Percentiles rank a stretch among this genome's conserved stretches.
phyloP scores from a whole-genome alignment of 2,329 filamentous ascomycete species.

The Aspergillus quadricinctus region DNA sequence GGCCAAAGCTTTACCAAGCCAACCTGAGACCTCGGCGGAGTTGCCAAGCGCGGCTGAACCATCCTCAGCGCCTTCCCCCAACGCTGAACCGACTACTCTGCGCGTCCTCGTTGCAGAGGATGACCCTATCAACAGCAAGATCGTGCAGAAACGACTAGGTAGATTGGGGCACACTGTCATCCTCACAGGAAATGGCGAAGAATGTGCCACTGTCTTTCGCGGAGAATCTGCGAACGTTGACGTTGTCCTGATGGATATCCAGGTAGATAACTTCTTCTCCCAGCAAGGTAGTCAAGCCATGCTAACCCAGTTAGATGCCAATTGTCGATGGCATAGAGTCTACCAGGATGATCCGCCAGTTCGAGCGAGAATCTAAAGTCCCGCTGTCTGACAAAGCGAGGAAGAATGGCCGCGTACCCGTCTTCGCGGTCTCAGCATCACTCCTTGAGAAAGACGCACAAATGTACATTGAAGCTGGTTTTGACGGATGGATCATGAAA shows the following conservation, averaged over 20 bases:
- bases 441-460: constrained; percentile 66
- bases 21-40: constrained; percentile 5
- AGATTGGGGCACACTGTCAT: constrained; percentile 68
- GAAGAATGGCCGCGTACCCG: constrained; percentile 65
- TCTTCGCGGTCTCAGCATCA: constrained; percentile 86
- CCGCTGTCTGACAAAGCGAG: constrained; percentile 57
- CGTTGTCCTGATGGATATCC: constrained; percentile 88
- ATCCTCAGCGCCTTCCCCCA: not conserved
- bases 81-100: constrained; percentile 6
- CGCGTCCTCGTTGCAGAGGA: constrained; percentile 77
- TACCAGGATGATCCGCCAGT: constrained; percentile 76
- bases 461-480: constrained; percentile 70
- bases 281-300: not conserved
- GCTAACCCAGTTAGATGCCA: constrained; percentile 65
- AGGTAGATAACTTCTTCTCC: constrained; percentile 53
- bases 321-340: constrained; percentile 84
- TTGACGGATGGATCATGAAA: constrained; percentile 89
- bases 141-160: constrained; percentile 75
- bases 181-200: constrained; percentile 77
- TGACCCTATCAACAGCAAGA: constrained; percentile 81
- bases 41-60: not conserved
- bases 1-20: not conserved
- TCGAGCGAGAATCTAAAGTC: constrained; percentile 54
- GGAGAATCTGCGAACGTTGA: constrained; percentile 64
- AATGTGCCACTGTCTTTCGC: constrained; percentile 69